Conservation (phyloP, 805 yeast genomes). For the Candida germanica region DNA sequence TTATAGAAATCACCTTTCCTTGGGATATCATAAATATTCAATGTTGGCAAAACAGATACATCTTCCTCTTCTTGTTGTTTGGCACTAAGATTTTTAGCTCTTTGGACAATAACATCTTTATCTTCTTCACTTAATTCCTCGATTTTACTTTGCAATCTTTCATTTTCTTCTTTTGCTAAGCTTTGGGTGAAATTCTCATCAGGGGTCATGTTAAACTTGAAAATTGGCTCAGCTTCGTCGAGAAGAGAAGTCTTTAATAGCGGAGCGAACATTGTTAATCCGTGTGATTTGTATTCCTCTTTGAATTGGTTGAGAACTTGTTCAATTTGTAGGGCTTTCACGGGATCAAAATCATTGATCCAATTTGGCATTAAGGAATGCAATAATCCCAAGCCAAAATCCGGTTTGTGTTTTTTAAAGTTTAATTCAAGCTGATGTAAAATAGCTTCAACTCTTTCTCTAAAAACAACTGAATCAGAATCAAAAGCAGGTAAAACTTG, state of each 20-base stretch:
- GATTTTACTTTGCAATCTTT: conserved; percentile 45
- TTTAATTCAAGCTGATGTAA: conserved; percentile 83
- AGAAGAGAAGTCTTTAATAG: conserved; percentile 54
- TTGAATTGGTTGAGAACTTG: conserved; percentile 57
- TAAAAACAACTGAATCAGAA: conserved; percentile 20
- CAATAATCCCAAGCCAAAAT: conserved; percentile 79
- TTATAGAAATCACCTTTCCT: conserved; percentile 43
- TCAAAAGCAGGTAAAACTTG: conserved; percentile 32
- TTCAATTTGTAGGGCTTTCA: conserved; percentile 65
- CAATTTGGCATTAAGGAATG: conserved; percentile 79
- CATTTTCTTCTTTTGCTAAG: conserved; percentile 54
- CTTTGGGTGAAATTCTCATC: conserved; percentile 49
- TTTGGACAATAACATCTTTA: conserved; percentile 49
- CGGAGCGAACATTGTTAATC: conserved; percentile 54
- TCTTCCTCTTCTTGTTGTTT: conserved; percentile 72
- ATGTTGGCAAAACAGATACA: conserved; percentile 74
- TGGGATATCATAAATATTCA: conserved; percentile 71
- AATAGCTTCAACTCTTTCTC: conserved; percentile 69
- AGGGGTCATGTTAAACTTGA: conserved; percentile 78
- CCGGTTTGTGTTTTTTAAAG: conserved; percentile 83
- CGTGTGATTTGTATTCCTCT: conserved; percentile 50
- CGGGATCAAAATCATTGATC: conserved; percentile 78
- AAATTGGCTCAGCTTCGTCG: conserved; percentile 45
- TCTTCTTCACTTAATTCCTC: conserved; percentile 52
- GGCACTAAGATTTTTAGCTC: conserved; percentile 58